Conservation (phyloP, 495 filamentous ascomycete species). For the Entonaema liquescens region DNA sequence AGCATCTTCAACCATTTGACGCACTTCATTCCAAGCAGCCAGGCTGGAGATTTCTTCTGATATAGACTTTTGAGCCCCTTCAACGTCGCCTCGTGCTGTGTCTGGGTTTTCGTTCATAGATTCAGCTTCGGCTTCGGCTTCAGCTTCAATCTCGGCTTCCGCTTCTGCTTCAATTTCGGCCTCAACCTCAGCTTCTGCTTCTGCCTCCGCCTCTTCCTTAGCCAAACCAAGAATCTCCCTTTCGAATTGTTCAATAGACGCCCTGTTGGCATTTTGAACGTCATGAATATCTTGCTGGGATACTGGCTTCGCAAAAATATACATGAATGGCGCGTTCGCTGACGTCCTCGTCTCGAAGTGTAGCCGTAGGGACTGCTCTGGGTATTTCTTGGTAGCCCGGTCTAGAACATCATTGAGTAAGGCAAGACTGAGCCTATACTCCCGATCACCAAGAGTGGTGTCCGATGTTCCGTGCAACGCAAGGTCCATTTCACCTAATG, state of each 20-base stretch:
- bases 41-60: slow-evolving; percentile 40
- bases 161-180: not conserved
- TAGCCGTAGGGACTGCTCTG: slow-evolving; percentile 78
- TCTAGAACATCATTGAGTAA: slow-evolving; percentile 82
- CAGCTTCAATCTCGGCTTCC: slow-evolving; percentile 11
- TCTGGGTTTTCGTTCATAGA: slow-evolving; percentile 15
- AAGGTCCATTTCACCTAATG: slow-evolving; percentile 84
- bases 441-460: slow-evolving; percentile 76
- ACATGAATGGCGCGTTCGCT: slow-evolving; percentile 71
- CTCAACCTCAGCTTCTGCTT: slow-evolving; percentile 12
- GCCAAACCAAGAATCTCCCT: slow-evolving; percentile 63
- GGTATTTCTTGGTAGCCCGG: slow-evolving; percentile 74
- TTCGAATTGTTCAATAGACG: slow-evolving; percentile 73
- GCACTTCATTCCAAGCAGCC: slow-evolving; percentile 62
- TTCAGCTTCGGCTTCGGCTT: not conserved
- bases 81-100: slow-evolving; percentile 16
- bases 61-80: slow-evolving; percentile 39
- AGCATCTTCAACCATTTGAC: slow-evolving; percentile 61
- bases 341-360: slow-evolving; percentile 83
- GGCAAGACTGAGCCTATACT: slow-evolving; percentile 82
- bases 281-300: slow-evolving; percentile 71
- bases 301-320: slow-evolving; percentile 88
- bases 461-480: slow-evolving; percentile 78
- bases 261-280: slow-evolving; percentile 73
- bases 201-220: slow-evolving; percentile 41